phyloP scores from a whole-genome alignment of 495 filamentous ascomycete species.

The Margaritispora aquatica region DNA sequence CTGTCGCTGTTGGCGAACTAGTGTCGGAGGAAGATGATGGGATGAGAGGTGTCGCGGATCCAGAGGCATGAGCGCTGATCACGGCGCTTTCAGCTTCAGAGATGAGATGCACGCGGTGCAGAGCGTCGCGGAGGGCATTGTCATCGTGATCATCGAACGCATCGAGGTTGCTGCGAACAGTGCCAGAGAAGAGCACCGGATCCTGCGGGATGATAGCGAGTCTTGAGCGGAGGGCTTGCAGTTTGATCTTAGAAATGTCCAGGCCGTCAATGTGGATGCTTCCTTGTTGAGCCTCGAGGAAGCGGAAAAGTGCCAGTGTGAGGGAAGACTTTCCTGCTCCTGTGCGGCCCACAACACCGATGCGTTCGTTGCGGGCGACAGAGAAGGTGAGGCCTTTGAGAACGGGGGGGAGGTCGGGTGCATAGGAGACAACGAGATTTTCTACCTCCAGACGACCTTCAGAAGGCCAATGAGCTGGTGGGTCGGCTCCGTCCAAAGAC shows the following conservation, averaged over 20 bases:
- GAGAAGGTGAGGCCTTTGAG: constrained; percentile 69
- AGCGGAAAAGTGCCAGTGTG: constrained; percentile 78
- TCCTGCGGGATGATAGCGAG: constrained; percentile 85
- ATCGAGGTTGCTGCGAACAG: constrained; percentile 76
- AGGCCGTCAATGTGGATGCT: constrained; percentile 69
- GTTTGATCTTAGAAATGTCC: constrained; percentile 67
- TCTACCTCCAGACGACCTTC: constrained; percentile 68
- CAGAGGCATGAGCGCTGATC: constrained; percentile 17
- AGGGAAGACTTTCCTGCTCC: constrained; percentile 84
- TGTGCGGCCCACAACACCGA: constrained; percentile 82
- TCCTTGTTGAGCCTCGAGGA: constrained; percentile 67
- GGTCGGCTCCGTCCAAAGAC: constrained; percentile 47
- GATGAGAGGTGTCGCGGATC: constrained; percentile 12
- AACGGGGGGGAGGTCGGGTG: constrained; percentile 66
- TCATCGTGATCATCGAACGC: constrained; percentile 71
- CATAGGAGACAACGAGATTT: constrained; percentile 70
- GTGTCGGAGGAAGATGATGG: constrained; percentile 16
- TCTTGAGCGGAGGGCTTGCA: constrained; percentile 66
- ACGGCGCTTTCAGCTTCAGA: constrained; percentile 22
- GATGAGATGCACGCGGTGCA: constrained; percentile 71
- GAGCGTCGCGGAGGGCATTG: constrained; percentile 62
- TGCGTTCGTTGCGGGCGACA: constrained; percentile 63
- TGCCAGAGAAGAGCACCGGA: constrained; percentile 82
- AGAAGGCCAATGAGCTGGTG: constrained; percentile 75
- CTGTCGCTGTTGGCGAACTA: constrained; percentile 11